Base-by-base conservation (phyloP, 2,329 filamentous ascomycete species). In the Calycina herbarum region DNA sequence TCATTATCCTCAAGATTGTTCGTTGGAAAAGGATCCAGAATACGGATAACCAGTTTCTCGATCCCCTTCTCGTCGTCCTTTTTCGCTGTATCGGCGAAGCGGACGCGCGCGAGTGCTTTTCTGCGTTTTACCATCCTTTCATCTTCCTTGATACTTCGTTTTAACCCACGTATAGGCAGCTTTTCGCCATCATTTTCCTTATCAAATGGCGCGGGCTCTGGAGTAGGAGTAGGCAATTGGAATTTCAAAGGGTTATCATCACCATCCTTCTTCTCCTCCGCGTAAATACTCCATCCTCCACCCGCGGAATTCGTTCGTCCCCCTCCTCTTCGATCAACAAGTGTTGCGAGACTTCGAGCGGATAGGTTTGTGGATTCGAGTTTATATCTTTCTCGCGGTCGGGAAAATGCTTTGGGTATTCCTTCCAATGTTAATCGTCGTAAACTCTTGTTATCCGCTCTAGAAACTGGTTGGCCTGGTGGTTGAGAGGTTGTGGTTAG, bases 211-310 rank as follows among this genome's bases (percentile, higher is more conserved):
- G 82, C 82, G 3, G 83, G 72, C 0, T 83, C 82, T 11, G 67
- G 57, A 7, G 66, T 63, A 79, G 82, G 29, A 38, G 68, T 76
- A 13, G 70, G 69, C 29, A 74, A 54, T 38, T 73, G 73, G 0
- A 79, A 78, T 68, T 87, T 84, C 15, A 90, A 73, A 3, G 87
- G 87, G 24, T 83, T 75, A 45, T 75, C 71, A 2, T 65, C 67
- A 48, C 42, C 51, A 62, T 67, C 73, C 66, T 64, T 85, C 62
- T 83, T 81, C 29, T 79, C 81, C 77, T 88, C 88, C 5, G 89
- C 85, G 74, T 96, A 96, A 27, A 93, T 84, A 71, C 87, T 86
- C 87, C 93, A 96, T 5, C 90, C 92, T 1, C 92, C 93, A 27
- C 86, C 87, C 1, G 91, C 90, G 0, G 85, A 83, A 74, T 92